Percentiles rank a stretch among this genome's conserved stretches.
Evolutionary conservation across 1,284 basidiomycete genomes (phyloP).

Genomic region (Rugosomyces carneus): DNA sequence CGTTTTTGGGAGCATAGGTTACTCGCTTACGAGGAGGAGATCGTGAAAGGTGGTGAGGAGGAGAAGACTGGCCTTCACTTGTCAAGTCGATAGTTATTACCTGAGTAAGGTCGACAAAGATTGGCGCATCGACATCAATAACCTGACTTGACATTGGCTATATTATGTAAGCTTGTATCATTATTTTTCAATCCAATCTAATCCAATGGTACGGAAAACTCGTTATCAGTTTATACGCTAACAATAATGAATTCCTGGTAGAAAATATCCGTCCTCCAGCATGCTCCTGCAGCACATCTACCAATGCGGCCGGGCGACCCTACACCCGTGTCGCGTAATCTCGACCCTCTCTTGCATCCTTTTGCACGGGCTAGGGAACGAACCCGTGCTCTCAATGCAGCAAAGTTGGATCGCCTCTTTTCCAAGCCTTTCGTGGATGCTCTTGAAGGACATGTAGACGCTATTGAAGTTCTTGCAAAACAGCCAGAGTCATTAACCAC

Average conservation of each 20-base stretch:
- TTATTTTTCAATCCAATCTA: slow-evolving; percentile 1
- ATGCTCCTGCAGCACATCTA: slow-evolving; percentile 73
- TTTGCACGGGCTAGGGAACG: slow-evolving; percentile 92
- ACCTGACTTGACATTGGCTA: slow-evolving; percentile 1
- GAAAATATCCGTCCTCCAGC: slow-evolving; percentile 88
- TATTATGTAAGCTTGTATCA: slow-evolving; percentile 11
- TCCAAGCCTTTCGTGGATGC: slow-evolving; percentile 92
- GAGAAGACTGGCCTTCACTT: slow-evolving; percentile 7
- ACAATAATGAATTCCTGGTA: slow-evolving; percentile 23
- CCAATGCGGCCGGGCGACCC: slow-evolving; percentile 73
- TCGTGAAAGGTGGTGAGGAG: not conserved
- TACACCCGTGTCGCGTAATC: slow-evolving; percentile 85
- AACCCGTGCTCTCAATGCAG: slow-evolving; percentile 89
- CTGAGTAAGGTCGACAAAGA: slow-evolving; percentile 11
- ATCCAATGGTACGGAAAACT: slow-evolving; percentile 12
- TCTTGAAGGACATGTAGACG: slow-evolving; percentile 92
- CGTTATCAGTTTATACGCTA: not conserved
- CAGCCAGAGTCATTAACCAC: slow-evolving; percentile 75
- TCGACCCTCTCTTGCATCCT: slow-evolving; percentile 91
- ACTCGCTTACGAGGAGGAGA: slow-evolving; percentile 6
- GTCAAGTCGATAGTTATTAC: slow-evolving; percentile 13
- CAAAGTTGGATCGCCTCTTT: slow-evolving; percentile 96
- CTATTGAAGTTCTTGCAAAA: slow-evolving; percentile 83
- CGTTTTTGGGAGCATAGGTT: not conserved
- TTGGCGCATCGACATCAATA: slow-evolving; percentile 15